Conservation (phyloP, 306 rosid species). For the Pueraria montana region DNA sequence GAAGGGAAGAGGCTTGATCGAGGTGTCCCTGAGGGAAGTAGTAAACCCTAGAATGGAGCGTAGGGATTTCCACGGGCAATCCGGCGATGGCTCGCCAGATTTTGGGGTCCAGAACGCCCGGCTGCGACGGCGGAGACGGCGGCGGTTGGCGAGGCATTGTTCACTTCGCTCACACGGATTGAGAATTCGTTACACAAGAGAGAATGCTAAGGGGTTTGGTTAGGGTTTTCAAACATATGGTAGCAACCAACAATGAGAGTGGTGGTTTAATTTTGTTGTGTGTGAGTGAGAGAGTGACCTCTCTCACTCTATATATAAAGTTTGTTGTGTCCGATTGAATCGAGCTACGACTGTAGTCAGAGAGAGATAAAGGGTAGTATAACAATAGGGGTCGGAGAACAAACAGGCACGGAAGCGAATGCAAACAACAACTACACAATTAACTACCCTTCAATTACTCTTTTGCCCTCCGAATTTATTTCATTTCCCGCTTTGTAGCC, state of each 20-base stretch:
- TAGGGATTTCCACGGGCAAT: slow-evolving; percentile 55
- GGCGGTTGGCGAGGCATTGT: slow-evolving; percentile 37
- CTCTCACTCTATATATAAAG: slow-evolving; percentile 28
- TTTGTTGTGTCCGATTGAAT: slow-evolving; percentile 6
- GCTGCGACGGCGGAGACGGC: slow-evolving; percentile 21
- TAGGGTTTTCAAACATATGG: slow-evolving; percentile 49
- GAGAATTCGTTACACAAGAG: background rate
- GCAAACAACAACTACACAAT: background rate
- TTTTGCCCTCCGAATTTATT: background rate
- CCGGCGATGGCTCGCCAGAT: slow-evolving; percentile 84
- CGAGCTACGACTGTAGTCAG: background rate
- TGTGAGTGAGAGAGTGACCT: background rate
- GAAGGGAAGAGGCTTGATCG: slow-evolving; percentile 63
- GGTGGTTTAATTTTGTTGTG: background rate
- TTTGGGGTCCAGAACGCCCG: slow-evolving; percentile 47
- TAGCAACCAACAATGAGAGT: background rate
- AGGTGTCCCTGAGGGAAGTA: slow-evolving; percentile 86
- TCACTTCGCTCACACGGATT: background rate
- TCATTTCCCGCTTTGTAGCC: background rate
- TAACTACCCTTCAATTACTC: background rate
- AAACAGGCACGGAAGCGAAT: background rate
- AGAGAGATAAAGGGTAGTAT: no score
- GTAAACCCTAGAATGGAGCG: slow-evolving; percentile 73
- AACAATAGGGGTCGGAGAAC: background rate
- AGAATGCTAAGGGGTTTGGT: background rate